Evolutionary conservation across 2,329 filamentous ascomycete species (phyloP), one percentile per base, ranked within the genome.

Genomic region (Pseudocercospora pini-densiflorae): DNA sequence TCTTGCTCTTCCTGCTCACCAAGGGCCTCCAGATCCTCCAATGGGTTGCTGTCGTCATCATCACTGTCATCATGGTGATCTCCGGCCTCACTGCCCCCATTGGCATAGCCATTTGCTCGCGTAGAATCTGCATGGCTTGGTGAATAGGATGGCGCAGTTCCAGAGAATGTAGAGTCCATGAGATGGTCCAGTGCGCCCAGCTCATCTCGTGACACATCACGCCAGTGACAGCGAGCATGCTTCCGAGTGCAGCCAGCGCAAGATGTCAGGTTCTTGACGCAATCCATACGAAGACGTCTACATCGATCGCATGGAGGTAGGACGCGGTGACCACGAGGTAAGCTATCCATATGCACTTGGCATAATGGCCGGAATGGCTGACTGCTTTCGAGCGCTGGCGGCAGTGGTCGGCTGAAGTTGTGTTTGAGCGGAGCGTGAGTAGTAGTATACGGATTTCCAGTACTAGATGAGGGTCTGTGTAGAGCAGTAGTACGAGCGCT

Each of bases 191-290:
- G 68, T 5, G 70, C 74, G 31, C 73, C 72, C 12, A 79, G 70
- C 72, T 97, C 93, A 2, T 90, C 89, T 33, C 92, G 88, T 16
- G 88, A 89, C n/a, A 95, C 87, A 53, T 91, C 88, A 71, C 89
- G 91, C 93, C 93, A 97, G 14, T 89, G 89, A 77, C 93, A 97
- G 74, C 93, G 94, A 21, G 92, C 92, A 76, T 97, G 93, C 77
- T 96, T 96, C 77, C 92, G 94, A 0, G 93, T 96, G 78, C 93
- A 97, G 23, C 92, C 92, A 78, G 90, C 88, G 75, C 93, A 97
- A 8, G 92, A 92, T 0, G 92, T 96, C 45, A 95, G 83, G 69
- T 97, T 92, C 79, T 96, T 96, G 57, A 94, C 82, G 68, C 93
- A 97, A 65, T 92, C 88, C 81, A 93, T 92, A 70, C 91, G 89